Conservation (phyloP, 768 basidiomycete genomes). For the Boletus rex-veris region DNA sequence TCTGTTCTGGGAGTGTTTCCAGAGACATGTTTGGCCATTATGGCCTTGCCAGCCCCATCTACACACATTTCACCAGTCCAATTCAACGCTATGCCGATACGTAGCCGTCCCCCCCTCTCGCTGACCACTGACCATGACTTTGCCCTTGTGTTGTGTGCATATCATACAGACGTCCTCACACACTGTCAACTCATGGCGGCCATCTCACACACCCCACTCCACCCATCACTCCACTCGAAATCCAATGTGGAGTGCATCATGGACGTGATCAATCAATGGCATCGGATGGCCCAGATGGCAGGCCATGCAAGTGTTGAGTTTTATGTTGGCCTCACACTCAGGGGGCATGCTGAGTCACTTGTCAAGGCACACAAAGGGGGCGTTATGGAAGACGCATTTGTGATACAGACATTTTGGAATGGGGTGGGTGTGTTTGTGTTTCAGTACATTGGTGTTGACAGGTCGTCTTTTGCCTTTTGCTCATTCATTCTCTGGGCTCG, state of each 20-base stretch:
- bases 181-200: slow-evolving; percentile 93
- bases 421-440: slow-evolving; percentile 94
- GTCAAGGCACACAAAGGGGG: slow-evolving; percentile 32
- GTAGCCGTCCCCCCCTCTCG: slow-evolving; percentile 10
- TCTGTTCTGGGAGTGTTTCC: slow-evolving; percentile 91
- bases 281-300: slow-evolving; percentile 97
- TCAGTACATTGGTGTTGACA: slow-evolving; percentile 54
- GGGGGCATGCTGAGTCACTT: slow-evolving; percentile 49
- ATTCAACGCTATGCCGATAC: slow-evolving; percentile 92
- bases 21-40: slow-evolving; percentile 95
- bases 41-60: slow-evolving; percentile 94
- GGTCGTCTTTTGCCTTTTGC: not conserved
- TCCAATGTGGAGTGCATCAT: slow-evolving; percentile 82
- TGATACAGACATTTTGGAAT: slow-evolving; percentile 92
- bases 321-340: slow-evolving; percentile 90
- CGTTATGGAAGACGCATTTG: slow-evolving; percentile 82
- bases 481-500: slow-evolving; percentile 52
- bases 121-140: not conserved
- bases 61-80: slow-evolving; percentile 98
- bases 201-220: slow-evolving; percentile 78
- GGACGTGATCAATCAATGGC: slow-evolving; percentile 84
- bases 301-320: slow-evolving; percentile 96
- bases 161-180: slow-evolving; percentile 74
- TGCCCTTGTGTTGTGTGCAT: too few species aligned
- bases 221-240: slow-evolving; percentile 86